Base-by-base conservation (phyloP, 2,329 filamentous ascomycete species). In the Cordyceps javanica region DNA sequence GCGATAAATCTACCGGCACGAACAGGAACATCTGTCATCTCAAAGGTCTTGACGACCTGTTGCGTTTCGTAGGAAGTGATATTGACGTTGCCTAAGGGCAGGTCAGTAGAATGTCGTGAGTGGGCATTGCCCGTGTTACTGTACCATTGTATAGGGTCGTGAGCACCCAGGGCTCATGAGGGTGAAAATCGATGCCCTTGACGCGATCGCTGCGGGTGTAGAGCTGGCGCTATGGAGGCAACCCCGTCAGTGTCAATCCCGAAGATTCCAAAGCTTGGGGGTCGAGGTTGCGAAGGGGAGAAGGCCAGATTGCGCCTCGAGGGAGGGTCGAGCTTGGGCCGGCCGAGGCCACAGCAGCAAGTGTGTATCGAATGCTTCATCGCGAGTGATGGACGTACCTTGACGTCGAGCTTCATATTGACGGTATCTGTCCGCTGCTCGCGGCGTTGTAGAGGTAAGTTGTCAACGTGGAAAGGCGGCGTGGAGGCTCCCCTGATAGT, bases 61-160 rank as follows among this genome's bases (percentile, higher is more conserved):
- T 96, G 91, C 53, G 91, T 95, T 76, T 96, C 93, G 75, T 96
- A 96, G 34, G 93, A 97, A 92, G 94, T 97, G 72, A 99, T 97
- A 79, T 97, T 95, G 72, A 96, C 94, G 79, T 97, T 93, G 73
- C 94, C 91, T 91, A 61, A n/a, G 51, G 16, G n/a, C n/a, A 26
- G 28, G 55, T 51, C 41, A 52, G 38, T 13, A 14, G 21, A 36
- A 9, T 6, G 19, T 50, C 16, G 34, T 26, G 48, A 38, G 39
- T 44, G 51, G 38, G 10, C 13, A 23, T 16, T 28, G 41, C 26
- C 23, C 38, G 28, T 38, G 11, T 44, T 23, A 28, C 61, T 81
- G 73, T 85, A 91, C 89, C 91, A 79, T 90, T 96, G 77, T 99
- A 99, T 63, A 99, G 80, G 25, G 94, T 97, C 32, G 93, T 97